phyloP scores from a whole-genome alignment of 2,329 filamentous ascomycete species.

The Scolecobasidium constrictum region DNA sequence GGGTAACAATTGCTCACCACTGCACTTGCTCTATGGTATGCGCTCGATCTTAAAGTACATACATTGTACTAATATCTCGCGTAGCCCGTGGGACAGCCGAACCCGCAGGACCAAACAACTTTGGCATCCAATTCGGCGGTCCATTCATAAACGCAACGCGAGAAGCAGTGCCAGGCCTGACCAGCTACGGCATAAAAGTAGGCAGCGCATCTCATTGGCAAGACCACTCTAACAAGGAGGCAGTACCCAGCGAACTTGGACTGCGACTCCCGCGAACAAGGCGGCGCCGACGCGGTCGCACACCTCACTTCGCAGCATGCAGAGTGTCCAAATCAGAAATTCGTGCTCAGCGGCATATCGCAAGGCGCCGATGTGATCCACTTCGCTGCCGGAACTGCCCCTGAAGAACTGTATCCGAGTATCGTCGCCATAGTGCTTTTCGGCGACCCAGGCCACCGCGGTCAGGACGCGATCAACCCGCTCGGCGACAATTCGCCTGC shows the following conservation, averaged over 20 bases:
- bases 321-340: constrained; percentile 9
- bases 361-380: constrained; percentile 9
- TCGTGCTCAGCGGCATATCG: constrained; percentile 6
- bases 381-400: background rate
- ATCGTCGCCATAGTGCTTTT: constrained; percentile 8
- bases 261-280: background rate
- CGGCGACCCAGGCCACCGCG: constrained; percentile 5
- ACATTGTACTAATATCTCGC: background rate
- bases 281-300: constrained; percentile 3
- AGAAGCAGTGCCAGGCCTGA: constrained; percentile 1
- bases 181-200: constrained; percentile 5
- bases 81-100: constrained; percentile 8
- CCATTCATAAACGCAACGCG: constrained; percentile 3
- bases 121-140: constrained; percentile 8
- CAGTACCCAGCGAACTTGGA: constrained; percentile 9
- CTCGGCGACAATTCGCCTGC: constrained; percentile 1
- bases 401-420: constrained; percentile 4
- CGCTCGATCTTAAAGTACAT: too few species aligned
- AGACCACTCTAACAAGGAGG: too few species aligned
- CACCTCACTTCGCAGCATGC: constrained; percentile 4
- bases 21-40: constrained; percentile 7
- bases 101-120: constrained; percentile 1
- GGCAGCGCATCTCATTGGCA: too few species aligned
- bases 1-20: constrained; percentile 7
- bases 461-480: background rate